Evolutionary conservation across 345 rosid genomes (phyloP), one percentile per base, ranked within the genome.

Genomic region (Dovyalis caffra): DNA sequence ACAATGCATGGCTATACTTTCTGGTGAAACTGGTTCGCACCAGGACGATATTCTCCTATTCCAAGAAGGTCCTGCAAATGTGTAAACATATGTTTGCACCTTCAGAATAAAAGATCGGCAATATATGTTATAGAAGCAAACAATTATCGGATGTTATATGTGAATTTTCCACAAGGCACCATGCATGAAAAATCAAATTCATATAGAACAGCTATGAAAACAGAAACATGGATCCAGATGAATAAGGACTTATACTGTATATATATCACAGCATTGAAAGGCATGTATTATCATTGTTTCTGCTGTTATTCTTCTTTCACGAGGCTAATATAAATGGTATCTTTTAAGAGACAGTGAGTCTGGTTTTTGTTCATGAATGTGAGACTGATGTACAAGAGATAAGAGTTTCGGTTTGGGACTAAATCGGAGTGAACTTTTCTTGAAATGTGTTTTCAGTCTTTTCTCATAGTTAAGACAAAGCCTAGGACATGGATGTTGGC

Each of bases 21-120:
- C 68, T 80, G 75, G 65, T 77, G 88, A 68, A 77, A 72, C 70
- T 82, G 86, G 77, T 80, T 77, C 66, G 87, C 82, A 69, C 87
- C 84, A 64, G 88, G 83, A 63, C 88, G 87, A 81, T 87, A 92
- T 78, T 88, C 93, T 76, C 98, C 97, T 14, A 88, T 87, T 73
- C 97, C 97, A 21, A 91, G 86, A 78, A 91, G 86, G 85, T 90
- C 97, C 95, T 91, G 88, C 82, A 43, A 73, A 64, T 32, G 35
- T 18, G 68, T 1, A 35, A 58, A 34, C 15, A 64, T 34, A 26
- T 29, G 53, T 60, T 33, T 35, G 31, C 75, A 74, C 47, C 43
- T 58, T 66, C 57, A 82, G 74, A 58, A 70, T n/a, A 75, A 68
- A 35, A 51, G 0, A 72, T 31, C 16, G 47, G 20, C 8, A 8